These are phyloP conservation scores for Naganishia onofrii DNA, from an alignment of 768 basidiomycete species.

Conservation along the genomic window DNA sequence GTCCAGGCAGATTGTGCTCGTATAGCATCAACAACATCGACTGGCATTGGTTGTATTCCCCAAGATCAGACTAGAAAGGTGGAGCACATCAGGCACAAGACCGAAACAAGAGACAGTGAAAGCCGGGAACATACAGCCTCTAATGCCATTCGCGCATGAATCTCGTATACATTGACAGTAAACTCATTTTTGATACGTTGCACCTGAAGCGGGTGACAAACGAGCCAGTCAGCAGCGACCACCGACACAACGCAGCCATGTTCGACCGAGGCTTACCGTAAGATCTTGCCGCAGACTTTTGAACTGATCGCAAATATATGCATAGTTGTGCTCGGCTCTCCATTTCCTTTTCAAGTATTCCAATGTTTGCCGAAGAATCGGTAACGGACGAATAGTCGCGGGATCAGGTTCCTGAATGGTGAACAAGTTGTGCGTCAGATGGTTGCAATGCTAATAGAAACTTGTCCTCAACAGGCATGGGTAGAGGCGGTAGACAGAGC, in stretches of 20 bases:
- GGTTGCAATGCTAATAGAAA: no score
- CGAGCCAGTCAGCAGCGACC: not conserved
- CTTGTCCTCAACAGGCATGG: no score
- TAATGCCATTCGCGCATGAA: constrained; percentile 93
- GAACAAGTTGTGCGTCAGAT: not conserved
- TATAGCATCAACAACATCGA: constrained; percentile 83
- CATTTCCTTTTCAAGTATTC: constrained; percentile 81
- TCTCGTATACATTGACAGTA: constrained; percentile 95
- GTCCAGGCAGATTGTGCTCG: constrained; percentile 86
- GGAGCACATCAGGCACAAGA: constrained; percentile 3
- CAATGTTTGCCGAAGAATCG: constrained; percentile 78
- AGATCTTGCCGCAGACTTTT: constrained; percentile 96
- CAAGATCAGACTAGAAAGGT: constrained; percentile 76
- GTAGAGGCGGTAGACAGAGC: no score
- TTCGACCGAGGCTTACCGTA: constrained; percentile 63
- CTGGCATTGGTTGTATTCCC: constrained; percentile 98
- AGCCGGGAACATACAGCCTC: constrained; percentile 65
- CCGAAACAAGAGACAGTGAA: not conserved
- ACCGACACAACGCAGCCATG: not conserved
- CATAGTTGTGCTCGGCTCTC: constrained; percentile 68
- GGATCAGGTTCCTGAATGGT: constrained; percentile 84
- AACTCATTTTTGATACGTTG: constrained; percentile 99
- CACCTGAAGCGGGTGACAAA: constrained; percentile 60
- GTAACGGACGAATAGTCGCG: constrained; percentile 84
- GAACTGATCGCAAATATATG: constrained; percentile 96